A percentile compares a stretch with the other conserved stretches of the same genome.
Evolutionary conservation across 208 protist genomes (phyloP).

Genomic region (Tritrichomonas foetus): DNA sequence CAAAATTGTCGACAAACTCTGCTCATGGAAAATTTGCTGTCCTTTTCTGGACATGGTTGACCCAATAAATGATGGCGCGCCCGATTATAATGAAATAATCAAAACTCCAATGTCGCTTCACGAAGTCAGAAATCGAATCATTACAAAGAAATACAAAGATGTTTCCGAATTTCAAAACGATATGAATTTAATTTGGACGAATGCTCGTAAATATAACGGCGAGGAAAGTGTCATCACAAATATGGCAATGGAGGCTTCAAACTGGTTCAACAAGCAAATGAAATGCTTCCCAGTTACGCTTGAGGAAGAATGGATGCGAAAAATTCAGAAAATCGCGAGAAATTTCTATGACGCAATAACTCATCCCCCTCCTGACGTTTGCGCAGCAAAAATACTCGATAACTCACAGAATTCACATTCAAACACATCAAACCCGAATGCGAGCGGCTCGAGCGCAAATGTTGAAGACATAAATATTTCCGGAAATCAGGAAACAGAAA

Average conservation of each 20-base stretch:
- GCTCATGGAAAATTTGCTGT: background rate
- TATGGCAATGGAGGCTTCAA: conserved; percentile 27
- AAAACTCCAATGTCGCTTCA: conserved; percentile 13
- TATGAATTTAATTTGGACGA: background rate
- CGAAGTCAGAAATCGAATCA: background rate
- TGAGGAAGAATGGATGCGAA: conserved; percentile 9
- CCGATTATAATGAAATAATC: background rate
- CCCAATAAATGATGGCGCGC: background rate
- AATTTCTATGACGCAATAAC: background rate
- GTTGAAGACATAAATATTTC: too few relatives aligned
- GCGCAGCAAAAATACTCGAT: background rate
- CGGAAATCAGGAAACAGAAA: too few relatives aligned
- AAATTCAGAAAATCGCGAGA: background rate
- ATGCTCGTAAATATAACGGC: background rate
- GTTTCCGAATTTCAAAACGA: background rate
- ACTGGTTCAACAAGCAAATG: conserved; percentile 8
- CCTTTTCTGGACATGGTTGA: conserved; percentile 7
- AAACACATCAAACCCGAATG: too few relatives aligned
- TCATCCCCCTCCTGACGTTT: background rate
- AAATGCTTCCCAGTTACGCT: background rate
- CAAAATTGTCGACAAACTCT: conserved; percentile 14
- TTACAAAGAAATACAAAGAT: background rate
- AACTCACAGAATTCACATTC: too few relatives aligned
- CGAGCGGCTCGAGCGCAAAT: too few relatives aligned
- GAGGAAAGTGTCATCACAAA: background rate